Percentiles rank a stretch among this genome's conserved stretches.
phyloP scores from a whole-genome alignment of 73 alveolate species.

The Tetrahymena malaccensis region DNA sequence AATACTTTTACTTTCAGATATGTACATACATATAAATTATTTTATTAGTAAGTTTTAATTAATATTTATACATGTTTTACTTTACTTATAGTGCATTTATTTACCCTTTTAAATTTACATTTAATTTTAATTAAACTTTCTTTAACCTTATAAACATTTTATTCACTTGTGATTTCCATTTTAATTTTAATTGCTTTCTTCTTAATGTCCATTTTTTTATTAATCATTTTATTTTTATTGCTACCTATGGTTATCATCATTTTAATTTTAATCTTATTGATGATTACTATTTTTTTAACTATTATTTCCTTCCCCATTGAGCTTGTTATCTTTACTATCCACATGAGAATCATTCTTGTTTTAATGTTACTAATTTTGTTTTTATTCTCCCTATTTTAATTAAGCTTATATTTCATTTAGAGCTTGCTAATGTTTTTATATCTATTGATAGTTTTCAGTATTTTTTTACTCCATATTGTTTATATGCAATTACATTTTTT shows the following conservation, averaged over 20 bases:
- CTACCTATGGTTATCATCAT: too few relatives aligned
- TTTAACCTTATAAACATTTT: too few relatives aligned
- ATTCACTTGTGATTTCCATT: too few relatives aligned
- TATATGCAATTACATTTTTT: background rate
- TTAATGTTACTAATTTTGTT: background rate
- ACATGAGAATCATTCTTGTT: background rate
- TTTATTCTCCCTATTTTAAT: background rate
- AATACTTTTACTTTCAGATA: background rate
- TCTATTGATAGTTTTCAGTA: background rate
- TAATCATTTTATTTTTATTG: too few relatives aligned
- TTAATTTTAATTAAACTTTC: too few relatives aligned
- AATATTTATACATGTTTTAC: too few relatives aligned
- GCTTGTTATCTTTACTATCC: background rate
- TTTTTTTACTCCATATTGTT: background rate
- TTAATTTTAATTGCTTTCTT: too few relatives aligned
- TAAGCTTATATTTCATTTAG: background rate
- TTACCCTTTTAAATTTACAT: too few relatives aligned
- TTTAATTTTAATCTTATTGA: background rate
- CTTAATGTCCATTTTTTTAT: too few relatives aligned
- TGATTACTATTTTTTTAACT: background rate
- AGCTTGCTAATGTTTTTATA: background rate
- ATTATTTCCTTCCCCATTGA: background rate
- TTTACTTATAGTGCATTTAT: too few relatives aligned
- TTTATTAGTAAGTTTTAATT: too few relatives aligned
- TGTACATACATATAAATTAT: background rate